Base-by-base conservation (phyloP, 1,139 yeast species). In the Scheffersomyces lignicola region DNA sequence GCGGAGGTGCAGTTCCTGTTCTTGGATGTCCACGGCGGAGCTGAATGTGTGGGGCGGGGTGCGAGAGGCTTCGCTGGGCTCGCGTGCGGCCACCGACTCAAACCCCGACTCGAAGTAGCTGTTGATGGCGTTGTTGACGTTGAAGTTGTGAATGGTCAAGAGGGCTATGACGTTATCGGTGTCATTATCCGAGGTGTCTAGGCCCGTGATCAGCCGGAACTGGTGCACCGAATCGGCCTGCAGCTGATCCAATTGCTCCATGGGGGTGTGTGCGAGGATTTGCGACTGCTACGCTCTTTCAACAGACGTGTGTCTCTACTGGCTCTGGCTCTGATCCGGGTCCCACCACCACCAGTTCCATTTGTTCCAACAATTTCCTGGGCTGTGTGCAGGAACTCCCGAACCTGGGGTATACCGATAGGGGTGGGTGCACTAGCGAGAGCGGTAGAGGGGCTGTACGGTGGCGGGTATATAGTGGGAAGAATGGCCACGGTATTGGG, bases 41-140 rank as follows among this genome's bases (percentile, higher is more conserved):
- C 29, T 26, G 18, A 26, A 29, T 3, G 45, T 31, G 3, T 37
- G 21, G 13, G 35, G 31, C 16, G 32, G 31, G 25, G 38, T 13
- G 9, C 16, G 11, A 16, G 28, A 23, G 16, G 21, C 18, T 26
- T 26, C 16, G 15, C 13, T 15, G 24, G 18, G 29, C 4, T 11
- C 8, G 17, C 13, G 13, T 13, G 29, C 22, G n/a, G 36, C 40
- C 25, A 60, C 49, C 21, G 58, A 43, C 2, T 61, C 63, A 40
- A 69, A 68, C 24, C 79, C 77, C 11, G 66, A 58, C 42, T 78
- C 83, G 44, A 77, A 76, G 48, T 62, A 78, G 34, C 69, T 58
- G 8, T 73, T 66, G 18, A 76, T 59, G 10, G 82, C 74, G 36
- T 62, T 62, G 43, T 77, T 78, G 39, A 78, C 54, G 46, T 76